Base-by-base conservation (phyloP, 331 rosid species). In the Malus hybrid region DNA sequence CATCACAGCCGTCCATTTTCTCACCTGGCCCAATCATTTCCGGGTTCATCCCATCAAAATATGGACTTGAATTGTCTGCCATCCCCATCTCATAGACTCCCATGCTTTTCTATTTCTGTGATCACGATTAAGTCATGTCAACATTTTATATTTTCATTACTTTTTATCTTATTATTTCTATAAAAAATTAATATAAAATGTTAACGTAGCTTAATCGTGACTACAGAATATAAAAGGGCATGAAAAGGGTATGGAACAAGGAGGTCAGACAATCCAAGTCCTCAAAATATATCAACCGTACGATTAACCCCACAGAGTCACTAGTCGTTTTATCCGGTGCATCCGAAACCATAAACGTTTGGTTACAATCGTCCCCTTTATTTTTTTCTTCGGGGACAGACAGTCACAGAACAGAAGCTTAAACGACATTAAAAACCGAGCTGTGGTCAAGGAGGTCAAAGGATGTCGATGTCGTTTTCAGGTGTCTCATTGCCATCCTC, bases 401-500 rank as follows among this genome's bases (percentile, higher is more conserved):
- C 56, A 15, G 13, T 48, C 33, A 13, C 74, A 73, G n/a, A 66
- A 28, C 10, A 61, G 62, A 56, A 56, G 12, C 77, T 73, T 31
- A 29, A 64, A 56, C 15, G 42, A 44, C 54, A n/a, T 52, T 36
- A 29, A 64, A 64, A 32, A 52, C 67, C 34, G 36, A 59, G 36
- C 46, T 48, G 55, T 48, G 22, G 5, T 50, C 27, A 69, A 44
- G 65, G 60, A 57, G 27, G 13, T 18, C 31, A 70, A 59, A 36
- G 82, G 39, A 87, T 84, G 89, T 78, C 83, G 14, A 28, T 71
- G 75, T 78, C 88, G 20, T 54, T 77, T 77, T 77, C 83, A 70
- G 65, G 85, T 80, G 39, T 83, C 65, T 69, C 77, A 2, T 15
- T 76, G 10, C 36, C 84, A 70, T 76, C 70, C n/a, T 54, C 88